phyloP scores from a whole-genome alignment of 192 early-diverging fungal species.

The Coemansia sp. region DNA sequence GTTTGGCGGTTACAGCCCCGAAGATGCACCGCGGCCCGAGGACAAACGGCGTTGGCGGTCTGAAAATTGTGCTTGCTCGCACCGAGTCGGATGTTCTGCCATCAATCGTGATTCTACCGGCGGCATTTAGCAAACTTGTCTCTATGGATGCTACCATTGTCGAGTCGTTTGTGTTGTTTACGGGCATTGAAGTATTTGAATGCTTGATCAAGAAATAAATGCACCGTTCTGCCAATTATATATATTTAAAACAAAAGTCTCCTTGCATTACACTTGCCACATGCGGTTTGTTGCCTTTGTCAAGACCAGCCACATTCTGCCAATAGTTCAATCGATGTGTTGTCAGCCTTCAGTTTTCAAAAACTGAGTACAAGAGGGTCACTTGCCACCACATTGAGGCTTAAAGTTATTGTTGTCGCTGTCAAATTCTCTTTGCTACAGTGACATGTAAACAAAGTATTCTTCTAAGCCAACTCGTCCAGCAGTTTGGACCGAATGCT shows the following conservation, averaged over 20 bases:
- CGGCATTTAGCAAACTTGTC: slow-evolving; percentile 29
- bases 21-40: background rate
- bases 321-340: background rate
- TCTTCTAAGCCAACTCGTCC: background rate
- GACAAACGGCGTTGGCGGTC: background rate
- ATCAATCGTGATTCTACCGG: slow-evolving; percentile 28
- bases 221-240: background rate
- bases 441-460: background rate
- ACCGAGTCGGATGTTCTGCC: slow-evolving; percentile 5
- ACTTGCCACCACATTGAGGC: background rate
- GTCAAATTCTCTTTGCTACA: background rate
- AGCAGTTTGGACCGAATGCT: background rate
- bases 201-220: slow-evolving; percentile 8
- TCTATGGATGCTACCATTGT: slow-evolving; percentile 25
- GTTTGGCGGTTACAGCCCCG: slow-evolving; percentile 7
- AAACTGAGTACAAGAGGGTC: background rate
- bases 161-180: slow-evolving; percentile 52
- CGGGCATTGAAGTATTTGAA: slow-evolving; percentile 46
- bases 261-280: background rate
- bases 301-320: background rate
- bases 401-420: background rate
- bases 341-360: background rate
- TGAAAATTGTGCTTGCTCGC: background rate
- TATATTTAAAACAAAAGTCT: background rate
- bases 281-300: background rate